Conservation (phyloP, 768 basidiomycete genomes). For the Boletus pseudopeckii region DNA sequence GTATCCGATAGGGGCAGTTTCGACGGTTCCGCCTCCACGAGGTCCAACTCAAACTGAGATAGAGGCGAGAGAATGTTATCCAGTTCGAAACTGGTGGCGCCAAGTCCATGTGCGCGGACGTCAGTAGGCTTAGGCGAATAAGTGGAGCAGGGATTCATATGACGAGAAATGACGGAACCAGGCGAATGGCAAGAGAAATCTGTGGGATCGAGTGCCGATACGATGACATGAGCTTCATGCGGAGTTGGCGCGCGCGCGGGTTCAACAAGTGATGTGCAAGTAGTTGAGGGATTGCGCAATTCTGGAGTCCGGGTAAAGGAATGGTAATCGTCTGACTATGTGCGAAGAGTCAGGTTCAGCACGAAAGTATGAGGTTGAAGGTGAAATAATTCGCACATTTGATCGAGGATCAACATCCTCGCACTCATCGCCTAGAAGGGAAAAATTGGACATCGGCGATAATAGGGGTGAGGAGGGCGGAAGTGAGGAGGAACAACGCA, state of each 20-base stretch:
- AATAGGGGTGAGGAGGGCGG: slow-evolving; percentile 44
- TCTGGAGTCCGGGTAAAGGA: slow-evolving; percentile 8
- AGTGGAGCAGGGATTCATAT: not conserved
- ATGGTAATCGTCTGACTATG: slow-evolving; percentile 11
- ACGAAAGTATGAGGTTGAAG: not conserved
- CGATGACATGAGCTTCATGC: not conserved
- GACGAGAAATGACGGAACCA: not conserved
- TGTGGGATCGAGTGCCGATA: not conserved
- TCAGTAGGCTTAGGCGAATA: not conserved
- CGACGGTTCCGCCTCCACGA: slow-evolving; percentile 16
- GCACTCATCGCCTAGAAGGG: slow-evolving; percentile 31
- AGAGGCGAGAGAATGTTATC: slow-evolving; percentile 17
- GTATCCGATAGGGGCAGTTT: slow-evolving; percentile 22
- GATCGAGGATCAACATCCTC: slow-evolving; percentile 15
- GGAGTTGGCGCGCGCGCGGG: not conserved
- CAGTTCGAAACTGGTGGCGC: not conserved
- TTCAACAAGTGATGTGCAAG: slow-evolving; percentile 12
- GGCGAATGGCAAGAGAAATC: not conserved
- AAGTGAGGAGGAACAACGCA: slow-evolving; percentile 23
- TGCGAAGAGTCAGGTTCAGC: slow-evolving; percentile 2
- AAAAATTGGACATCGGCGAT: slow-evolving; percentile 40
- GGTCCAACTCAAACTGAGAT: slow-evolving; percentile 25
- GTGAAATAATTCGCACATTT: slow-evolving; percentile 29
- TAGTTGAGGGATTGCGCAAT: slow-evolving; percentile 9
- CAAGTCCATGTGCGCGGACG: not conserved